Evolutionary conservation across 768 basidiomycete species (phyloP).

Genomic region (Podaxis pistillaris): DNA sequence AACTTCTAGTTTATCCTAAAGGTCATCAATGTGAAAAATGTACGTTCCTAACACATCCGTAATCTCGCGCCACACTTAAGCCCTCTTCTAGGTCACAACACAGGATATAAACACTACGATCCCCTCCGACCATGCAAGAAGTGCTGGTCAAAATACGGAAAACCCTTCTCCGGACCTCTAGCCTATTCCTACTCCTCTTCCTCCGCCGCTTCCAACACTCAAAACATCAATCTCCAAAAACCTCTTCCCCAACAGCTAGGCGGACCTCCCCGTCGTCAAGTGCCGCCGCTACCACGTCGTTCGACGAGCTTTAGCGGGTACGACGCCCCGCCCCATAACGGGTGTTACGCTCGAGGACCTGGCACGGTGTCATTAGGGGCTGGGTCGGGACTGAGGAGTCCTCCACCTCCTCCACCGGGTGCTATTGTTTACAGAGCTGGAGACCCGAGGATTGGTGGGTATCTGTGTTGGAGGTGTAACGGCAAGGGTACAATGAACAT

Average conservation of each 20-base stretch:
- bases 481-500: slow-evolving; percentile 54
- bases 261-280: not conserved
- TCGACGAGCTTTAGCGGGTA: slow-evolving; percentile 12
- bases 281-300: slow-evolving; percentile 18
- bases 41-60: slow-evolving; percentile 26
- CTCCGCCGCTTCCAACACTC: slow-evolving; percentile 15
- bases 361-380: not conserved
- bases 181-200: slow-evolving; percentile 40
- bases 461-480: slow-evolving; percentile 60
- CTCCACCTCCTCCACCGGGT: slow-evolving; percentile 32
- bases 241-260: slow-evolving; percentile 3
- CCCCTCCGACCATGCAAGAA: slow-evolving; percentile 64
- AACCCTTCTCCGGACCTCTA: slow-evolving; percentile 59
- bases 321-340: slow-evolving; percentile 14
- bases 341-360: slow-evolving; percentile 13
- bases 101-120: slow-evolving; percentile 70
- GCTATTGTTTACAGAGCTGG: slow-evolving; percentile 56
- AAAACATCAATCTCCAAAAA: slow-evolving; percentile 10
- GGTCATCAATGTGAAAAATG: slow-evolving; percentile 67
- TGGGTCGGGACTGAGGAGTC: not conserved
- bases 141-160: slow-evolving; percentile 74
- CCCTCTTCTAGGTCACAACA: slow-evolving; percentile 55
- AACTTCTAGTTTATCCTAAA: slow-evolving; percentile 68
- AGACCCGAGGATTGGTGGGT: slow-evolving; percentile 69
- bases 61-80: no score